Percentiles rank a stretch among this genome's conserved stretches.
phyloP scores from a whole-genome alignment of 73 alveolate species.

The Tetrahymena malaccensis region DNA sequence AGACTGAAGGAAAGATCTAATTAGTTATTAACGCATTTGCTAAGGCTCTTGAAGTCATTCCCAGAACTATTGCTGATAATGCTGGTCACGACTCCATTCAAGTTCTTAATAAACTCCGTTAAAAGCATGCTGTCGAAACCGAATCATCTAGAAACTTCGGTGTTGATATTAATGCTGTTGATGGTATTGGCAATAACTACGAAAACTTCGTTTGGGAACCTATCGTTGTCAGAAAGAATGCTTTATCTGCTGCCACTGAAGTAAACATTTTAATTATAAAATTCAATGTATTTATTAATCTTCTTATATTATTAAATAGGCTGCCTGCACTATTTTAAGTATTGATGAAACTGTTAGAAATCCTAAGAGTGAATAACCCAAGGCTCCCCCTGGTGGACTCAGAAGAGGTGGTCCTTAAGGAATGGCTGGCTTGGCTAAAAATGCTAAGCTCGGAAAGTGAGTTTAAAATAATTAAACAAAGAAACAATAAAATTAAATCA shows the following conservation, averaged over 20 bases:
- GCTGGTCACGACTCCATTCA: conserved; percentile 82
- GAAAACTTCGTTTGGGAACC: conserved; percentile 79
- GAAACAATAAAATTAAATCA: not conserved
- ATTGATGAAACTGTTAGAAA: conserved; percentile 91
- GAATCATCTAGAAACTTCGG: conserved; percentile 89
- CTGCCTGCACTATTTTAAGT: conserved; percentile 89
- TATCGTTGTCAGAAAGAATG: conserved; percentile 64
- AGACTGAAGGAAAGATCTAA: conserved; percentile 81
- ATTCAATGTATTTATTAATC: not conserved
- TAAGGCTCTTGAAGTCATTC: conserved; percentile 92
- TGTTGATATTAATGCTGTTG: conserved; percentile 68
- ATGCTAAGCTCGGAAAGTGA: not conserved
- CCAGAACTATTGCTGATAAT: conserved; percentile 94
- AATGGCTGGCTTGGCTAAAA: not conserved
- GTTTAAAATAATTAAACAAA: not conserved
- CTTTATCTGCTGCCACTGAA: conserved; percentile 80
- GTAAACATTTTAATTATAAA: not conserved
- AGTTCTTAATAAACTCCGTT: conserved; percentile 79
- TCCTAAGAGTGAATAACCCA: conserved; percentile 63
- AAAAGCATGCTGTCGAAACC: conserved; percentile 83
- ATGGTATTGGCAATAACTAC: conserved; percentile 65
- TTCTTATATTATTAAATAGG: conserved; percentile 8
- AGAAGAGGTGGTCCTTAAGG: not conserved
- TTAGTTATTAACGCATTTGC: conserved; percentile 82
- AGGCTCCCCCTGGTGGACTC: not conserved